phyloP scores from a whole-genome alignment of 805 yeast genomes.

The Diddensiella caesifluorescens region DNA sequence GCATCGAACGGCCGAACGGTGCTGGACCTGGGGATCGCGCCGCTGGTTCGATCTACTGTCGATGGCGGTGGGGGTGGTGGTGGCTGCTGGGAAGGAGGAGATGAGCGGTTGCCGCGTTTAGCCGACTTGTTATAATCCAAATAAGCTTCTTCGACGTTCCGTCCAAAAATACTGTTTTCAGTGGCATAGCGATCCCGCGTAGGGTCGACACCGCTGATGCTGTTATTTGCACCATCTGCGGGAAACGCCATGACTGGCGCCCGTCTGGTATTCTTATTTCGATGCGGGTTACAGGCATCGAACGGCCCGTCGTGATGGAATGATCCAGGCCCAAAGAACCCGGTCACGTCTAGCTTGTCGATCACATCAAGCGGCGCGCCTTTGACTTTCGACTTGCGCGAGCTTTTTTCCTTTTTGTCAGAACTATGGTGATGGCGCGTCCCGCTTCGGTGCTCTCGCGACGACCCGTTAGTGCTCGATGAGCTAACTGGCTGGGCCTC shows the following conservation, averaged over 20 bases:
- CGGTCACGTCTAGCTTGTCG: constrained; percentile 93
- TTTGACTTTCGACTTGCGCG: constrained; percentile 1
- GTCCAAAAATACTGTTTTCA: constrained; percentile 75
- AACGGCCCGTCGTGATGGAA: constrained; percentile 99
- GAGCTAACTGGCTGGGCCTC: constrained; percentile 11
- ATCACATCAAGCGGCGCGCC: constrained; percentile 69
- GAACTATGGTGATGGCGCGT: neutral
- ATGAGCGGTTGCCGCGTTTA: constrained; percentile 8
- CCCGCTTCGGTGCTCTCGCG: constrained; percentile 4
- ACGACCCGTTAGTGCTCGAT: neutral
- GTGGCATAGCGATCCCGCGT: constrained; percentile 34
- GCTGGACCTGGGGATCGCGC: neutral
- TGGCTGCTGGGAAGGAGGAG: constrained; percentile 5
- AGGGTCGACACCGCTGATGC: constrained; percentile 65
- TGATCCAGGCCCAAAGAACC: constrained; percentile 83
- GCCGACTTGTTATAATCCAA: constrained; percentile 28
- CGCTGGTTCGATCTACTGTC: neutral
- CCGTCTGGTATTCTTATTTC: constrained; percentile 62
- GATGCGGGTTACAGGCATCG: constrained; percentile 96
- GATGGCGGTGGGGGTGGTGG: constrained; percentile 5
- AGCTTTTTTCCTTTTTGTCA: neutral
- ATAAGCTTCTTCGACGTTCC: constrained; percentile 46
- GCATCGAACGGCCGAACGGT: constrained; percentile 54
- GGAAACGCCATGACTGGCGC: constrained; percentile 97
- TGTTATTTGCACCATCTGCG: constrained; percentile 86